Conservation (phyloP, 129 eudicot genomes). For the Flaveria sonorensis region DNA sequence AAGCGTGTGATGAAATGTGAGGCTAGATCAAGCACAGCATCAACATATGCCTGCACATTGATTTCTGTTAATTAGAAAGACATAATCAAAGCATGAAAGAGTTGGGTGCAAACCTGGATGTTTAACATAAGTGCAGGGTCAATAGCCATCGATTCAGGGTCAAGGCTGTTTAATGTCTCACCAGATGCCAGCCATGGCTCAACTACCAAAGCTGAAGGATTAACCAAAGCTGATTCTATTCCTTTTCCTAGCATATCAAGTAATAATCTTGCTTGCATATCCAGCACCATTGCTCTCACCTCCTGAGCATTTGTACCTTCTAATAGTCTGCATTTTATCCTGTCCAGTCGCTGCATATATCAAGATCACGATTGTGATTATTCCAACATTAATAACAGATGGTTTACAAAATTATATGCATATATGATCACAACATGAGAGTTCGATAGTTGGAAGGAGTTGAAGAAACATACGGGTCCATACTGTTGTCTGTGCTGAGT, state of each 20-base stretch:
- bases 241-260: slow-evolving; percentile 98
- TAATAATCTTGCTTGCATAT: slow-evolving; percentile 96
- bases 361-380: slow-evolving; percentile 22
- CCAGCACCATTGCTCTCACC: slow-evolving; percentile 99
- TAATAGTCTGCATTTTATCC: slow-evolving; percentile 91
- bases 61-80: background rate
- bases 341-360: slow-evolving; percentile 80
- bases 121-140: slow-evolving; percentile 82
- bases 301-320: slow-evolving; percentile 98
- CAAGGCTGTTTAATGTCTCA: slow-evolving; percentile 72
- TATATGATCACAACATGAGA: background rate
- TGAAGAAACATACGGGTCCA: slow-evolving; percentile 83
- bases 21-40: slow-evolving; percentile 95
- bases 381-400: slow-evolving; percentile 1
- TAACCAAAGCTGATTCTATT: slow-evolving; percentile 87
- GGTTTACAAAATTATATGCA: background rate
- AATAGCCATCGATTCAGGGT: slow-evolving; percentile 91
- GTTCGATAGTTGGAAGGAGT: slow-evolving; percentile 19
- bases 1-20: slow-evolving; percentile 96
- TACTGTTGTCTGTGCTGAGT: slow-evolving; percentile 95
- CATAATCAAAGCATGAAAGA: background rate
- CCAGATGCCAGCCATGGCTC: slow-evolving; percentile 96
- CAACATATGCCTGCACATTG: slow-evolving; percentile 89
- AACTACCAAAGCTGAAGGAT: slow-evolving; percentile 84
- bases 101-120: slow-evolving; percentile 65